Evolutionary conservation across 306 rosid species (phyloP).

Genomic region (Acacia acuminata): DNA sequence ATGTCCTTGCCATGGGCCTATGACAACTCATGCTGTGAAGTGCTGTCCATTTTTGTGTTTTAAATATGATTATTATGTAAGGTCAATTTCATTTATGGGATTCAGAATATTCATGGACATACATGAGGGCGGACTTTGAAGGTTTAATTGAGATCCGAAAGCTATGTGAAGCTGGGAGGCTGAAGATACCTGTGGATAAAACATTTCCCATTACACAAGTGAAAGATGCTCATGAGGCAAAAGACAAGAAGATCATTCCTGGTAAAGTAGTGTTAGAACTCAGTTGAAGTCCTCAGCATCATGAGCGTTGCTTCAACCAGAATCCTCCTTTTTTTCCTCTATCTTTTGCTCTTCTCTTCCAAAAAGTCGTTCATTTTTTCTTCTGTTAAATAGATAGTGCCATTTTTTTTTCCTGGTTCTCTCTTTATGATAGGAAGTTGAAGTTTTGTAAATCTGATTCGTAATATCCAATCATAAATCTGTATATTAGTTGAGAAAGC

Average conservation of each 20-base stretch:
- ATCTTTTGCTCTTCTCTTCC: background rate
- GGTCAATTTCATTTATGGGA: constrained; percentile 22
- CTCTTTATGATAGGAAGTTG: constrained; percentile 35
- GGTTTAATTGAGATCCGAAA: constrained; percentile 74
- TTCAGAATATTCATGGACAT: constrained; percentile 87
- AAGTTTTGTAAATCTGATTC: constrained; percentile 39
- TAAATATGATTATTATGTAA: background rate
- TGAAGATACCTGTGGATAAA: constrained; percentile 84
- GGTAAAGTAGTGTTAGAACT: constrained; percentile 91
- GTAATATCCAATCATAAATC: constrained; percentile 33
- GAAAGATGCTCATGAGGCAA: constrained; percentile 86
- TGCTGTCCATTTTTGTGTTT: background rate
- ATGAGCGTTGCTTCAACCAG: constrained; percentile 16
- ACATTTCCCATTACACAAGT: constrained; percentile 83
- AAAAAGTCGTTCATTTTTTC: constrained; percentile 30
- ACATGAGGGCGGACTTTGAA: constrained; percentile 89
- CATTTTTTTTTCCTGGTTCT: constrained; percentile 16
- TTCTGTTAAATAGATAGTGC: constrained; percentile 22
- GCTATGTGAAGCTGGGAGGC: constrained; percentile 79
- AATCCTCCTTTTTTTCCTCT: background rate
- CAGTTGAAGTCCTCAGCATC: constrained; percentile 48
- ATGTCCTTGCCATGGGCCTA: background rate
- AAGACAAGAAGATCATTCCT: constrained; percentile 66
- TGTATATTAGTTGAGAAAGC: constrained; percentile 42
- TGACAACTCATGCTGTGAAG: background rate